These are phyloP conservation scores for Xerocomellus dryophilus DNA, from an alignment of 768 basidiomycete species.

Conservation along the genomic window DNA sequence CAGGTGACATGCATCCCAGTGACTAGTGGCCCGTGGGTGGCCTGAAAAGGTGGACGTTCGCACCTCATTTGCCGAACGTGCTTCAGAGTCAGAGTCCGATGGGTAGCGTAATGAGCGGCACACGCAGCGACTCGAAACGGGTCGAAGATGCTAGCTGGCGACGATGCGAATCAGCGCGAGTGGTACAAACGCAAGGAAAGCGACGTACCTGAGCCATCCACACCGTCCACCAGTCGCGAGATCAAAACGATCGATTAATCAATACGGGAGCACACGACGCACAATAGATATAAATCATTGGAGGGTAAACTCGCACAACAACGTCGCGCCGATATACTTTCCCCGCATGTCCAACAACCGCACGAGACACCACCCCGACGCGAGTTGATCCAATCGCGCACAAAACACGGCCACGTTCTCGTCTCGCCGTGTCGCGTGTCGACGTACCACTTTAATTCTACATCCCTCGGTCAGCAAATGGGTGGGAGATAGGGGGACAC, in stretches of 20 bases:
- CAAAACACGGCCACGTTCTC: conserved; percentile 51
- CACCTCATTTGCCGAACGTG: too few species aligned
- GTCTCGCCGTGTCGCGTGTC: conserved; percentile 43
- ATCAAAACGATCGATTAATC: too few species aligned
- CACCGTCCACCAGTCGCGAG: neutral
- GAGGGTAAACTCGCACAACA: conserved; percentile 30
- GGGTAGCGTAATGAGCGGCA: neutral
- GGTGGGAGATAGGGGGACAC: conserved; percentile 5
- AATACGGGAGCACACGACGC: neutral
- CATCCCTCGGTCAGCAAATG: neutral
- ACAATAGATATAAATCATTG: neutral
- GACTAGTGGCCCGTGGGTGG: too few species aligned
- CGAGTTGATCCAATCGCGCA: conserved; percentile 45
- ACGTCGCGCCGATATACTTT: conserved; percentile 34
- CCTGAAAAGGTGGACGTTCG: too few species aligned
- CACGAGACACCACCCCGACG: conserved; percentile 48
- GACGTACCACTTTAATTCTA: conserved; percentile 19
- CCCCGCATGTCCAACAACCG: conserved; percentile 51
- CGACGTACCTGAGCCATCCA: neutral
- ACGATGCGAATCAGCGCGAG: neutral
- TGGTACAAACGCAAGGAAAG: too few species aligned
- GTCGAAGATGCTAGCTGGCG: neutral
- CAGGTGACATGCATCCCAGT: too few species aligned
- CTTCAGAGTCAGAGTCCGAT: too few species aligned
- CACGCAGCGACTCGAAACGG: neutral